phyloP scores from a whole-genome alignment of 768 basidiomycete genomes.

The Rhizopogon vinicolor region DNA sequence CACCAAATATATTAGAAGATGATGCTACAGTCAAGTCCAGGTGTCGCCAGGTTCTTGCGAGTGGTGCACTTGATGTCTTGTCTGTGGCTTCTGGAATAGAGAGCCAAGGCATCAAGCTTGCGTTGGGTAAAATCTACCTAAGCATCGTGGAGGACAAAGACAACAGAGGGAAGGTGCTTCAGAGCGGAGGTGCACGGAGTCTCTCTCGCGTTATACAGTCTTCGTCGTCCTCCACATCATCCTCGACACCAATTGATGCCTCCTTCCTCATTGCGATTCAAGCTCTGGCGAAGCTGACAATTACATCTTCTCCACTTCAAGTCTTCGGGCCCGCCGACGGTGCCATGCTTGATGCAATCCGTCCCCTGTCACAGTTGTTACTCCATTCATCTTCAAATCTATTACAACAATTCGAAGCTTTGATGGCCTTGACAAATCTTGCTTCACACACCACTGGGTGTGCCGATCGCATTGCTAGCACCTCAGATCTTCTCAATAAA shows the following conservation, averaged over 20 bases:
- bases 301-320: constrained; percentile 85
- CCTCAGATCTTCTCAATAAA: constrained; percentile 55
- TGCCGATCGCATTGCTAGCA: constrained; percentile 61
- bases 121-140: constrained; percentile 59
- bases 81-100: constrained; percentile 53
- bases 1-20: constrained; percentile 47
- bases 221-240: constrained; percentile 29
- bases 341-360: constrained; percentile 76
- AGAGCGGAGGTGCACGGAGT: constrained; percentile 74
- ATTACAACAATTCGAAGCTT: constrained; percentile 84
- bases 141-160: constrained; percentile 73
- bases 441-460: constrained; percentile 70
- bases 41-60: constrained; percentile 50
- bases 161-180: constrained; percentile 72
- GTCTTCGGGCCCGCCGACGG: constrained; percentile 86
- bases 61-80: constrained; percentile 64
- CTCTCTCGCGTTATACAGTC: constrained; percentile 53
- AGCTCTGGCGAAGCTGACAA: constrained; percentile 88
- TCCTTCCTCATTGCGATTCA: constrained; percentile 66
- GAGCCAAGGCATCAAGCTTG: constrained; percentile 57
- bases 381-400: constrained; percentile 63
- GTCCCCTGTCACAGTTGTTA: constrained; percentile 73
- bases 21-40: constrained; percentile 62
- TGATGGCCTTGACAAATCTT: constrained; percentile 96
- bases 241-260: constrained; percentile 18